Evolutionary conservation across 495 filamentous ascomycete species (phyloP), one percentile per base, ranked within the genome.

Genomic region (Trichoderma parareesei): DNA sequence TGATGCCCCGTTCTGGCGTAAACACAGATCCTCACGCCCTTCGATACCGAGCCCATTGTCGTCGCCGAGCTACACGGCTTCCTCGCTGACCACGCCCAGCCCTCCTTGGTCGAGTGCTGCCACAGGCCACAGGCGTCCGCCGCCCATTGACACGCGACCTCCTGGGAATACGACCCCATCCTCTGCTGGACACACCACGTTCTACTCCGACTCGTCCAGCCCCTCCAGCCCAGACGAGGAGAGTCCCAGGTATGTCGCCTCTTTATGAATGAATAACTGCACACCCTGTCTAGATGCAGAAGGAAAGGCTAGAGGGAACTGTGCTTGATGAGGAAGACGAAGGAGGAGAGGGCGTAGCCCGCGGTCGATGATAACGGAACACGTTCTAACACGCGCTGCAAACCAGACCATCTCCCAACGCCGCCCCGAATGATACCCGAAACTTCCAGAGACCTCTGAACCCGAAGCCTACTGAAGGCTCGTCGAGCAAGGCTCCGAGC

Each of bases 391-490:
- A 57, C 53, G 53, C 53, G 53, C 53, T n/a, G 60, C 9, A 41
- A 18, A 18, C 16, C 33, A 61, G 60, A 43, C 60, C 18, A 41
- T 7, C n/a, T 61, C 14, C 38, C 38, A 1, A 11, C 38, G 35
- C 8, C 16, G 38, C 60, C 60, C 72, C 78, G 77, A 77, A 81
- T 80, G 78, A 79, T 64, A 71, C 61, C 63, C 74, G 72, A 65
- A 72, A 71, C 65, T 69, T 71, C 65, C 75, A 77, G 67, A 72
- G 75, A 43, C 66, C 72, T 53, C 68, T 73, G 69, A 73, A 69
- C 60, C 67, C 69, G 42, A 77, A 74, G 73, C 70, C 78, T 69
- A 61, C 65, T 13, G 73, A 72, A 76, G 74, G 71, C 74, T 66
- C 71, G 44, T 65, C 71, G 44, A 27, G 42, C 20, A 61, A 61